Evolutionary conservation across 2,329 filamentous ascomycete species (phyloP).

Genomic region (Plenodomus tracheiphilus): DNA sequence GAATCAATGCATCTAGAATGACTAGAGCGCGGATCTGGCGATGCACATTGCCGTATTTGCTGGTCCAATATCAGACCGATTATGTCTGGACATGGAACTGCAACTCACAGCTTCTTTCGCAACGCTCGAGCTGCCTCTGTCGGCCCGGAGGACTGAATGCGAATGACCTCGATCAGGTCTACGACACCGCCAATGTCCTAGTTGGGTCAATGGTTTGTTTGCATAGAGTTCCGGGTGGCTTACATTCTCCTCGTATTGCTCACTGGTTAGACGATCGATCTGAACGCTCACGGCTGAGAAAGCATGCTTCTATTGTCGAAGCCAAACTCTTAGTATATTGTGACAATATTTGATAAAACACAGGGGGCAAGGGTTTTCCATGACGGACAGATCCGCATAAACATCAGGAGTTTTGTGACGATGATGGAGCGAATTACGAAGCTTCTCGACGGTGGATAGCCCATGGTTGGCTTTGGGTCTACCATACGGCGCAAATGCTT

Average conservation of each 20-base stretch:
- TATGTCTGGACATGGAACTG: not conserved
- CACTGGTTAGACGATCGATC: slow-evolving; percentile 86
- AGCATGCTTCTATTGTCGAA: slow-evolving; percentile 61
- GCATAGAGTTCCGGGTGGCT: not conserved
- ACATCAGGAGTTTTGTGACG: slow-evolving; percentile 26
- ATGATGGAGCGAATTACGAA: slow-evolving; percentile 23
- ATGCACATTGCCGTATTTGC: slow-evolving; percentile 94
- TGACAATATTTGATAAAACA: slow-evolving; percentile 30
- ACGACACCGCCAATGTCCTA: slow-evolving; percentile 80
- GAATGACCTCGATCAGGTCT: slow-evolving; percentile 91
- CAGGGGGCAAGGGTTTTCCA: slow-evolving; percentile 33
- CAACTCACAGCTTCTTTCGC: slow-evolving; percentile 82
- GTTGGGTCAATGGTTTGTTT: not conserved
- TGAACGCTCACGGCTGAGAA: slow-evolving; percentile 93
- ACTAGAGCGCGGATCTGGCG: slow-evolving; percentile 86
- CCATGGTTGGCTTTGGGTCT: slow-evolving; percentile 3
- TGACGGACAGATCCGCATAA: slow-evolving; percentile 31
- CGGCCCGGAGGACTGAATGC: slow-evolving; percentile 83
- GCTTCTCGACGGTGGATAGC: slow-evolving; percentile 2
- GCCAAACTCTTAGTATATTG: slow-evolving; percentile 30
- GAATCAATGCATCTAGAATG: slow-evolving; percentile 88
- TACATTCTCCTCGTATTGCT: slow-evolving; percentile 80
- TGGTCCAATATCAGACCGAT: slow-evolving; percentile 35
- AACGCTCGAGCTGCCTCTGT: slow-evolving; percentile 88
- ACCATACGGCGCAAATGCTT: slow-evolving; percentile 3